These are phyloP conservation scores for Kodamaea laetipori DNA, from an alignment of 805 yeast species.

Conservation along the genomic window DNA sequence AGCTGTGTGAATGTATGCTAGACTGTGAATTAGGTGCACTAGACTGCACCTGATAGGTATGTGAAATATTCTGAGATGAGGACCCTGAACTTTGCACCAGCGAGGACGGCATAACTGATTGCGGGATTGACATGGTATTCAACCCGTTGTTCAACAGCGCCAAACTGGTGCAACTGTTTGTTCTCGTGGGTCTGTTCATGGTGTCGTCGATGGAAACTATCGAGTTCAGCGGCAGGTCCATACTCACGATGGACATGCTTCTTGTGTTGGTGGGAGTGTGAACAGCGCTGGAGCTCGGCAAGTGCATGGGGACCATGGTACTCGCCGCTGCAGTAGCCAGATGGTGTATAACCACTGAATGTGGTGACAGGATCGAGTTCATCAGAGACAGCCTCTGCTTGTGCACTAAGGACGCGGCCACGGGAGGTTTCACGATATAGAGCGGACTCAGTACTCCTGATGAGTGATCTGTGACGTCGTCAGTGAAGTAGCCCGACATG, in stretches of 20 bases:
- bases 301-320: slow-evolving; percentile 1
- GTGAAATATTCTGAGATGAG: too few relatives aligned
- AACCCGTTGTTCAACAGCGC: slow-evolving; percentile 10
- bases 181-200: slow-evolving; percentile 31
- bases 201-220: slow-evolving; percentile 42
- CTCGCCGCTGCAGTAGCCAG: not conserved
- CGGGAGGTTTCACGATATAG: slow-evolving; percentile 18
- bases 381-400: slow-evolving; percentile 38
- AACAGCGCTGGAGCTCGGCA: slow-evolving; percentile 6
- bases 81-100: too few relatives aligned
- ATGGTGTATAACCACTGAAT: not conserved
- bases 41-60: too few relatives aligned
- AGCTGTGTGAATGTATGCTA: too few relatives aligned
- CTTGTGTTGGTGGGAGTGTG: slow-evolving; percentile 27
- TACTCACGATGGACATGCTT: slow-evolving; percentile 39
- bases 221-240: slow-evolving; percentile 44
- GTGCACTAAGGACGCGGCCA: slow-evolving; percentile 9
- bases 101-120: too few relatives aligned
- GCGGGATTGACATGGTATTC: slow-evolving; percentile 5
- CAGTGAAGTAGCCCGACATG: slow-evolving; percentile 17
- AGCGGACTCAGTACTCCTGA: slow-evolving; percentile 17
- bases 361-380: slow-evolving; percentile 18
- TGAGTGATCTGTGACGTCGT: slow-evolving; percentile 15
- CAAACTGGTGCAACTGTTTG: slow-evolving; percentile 33
- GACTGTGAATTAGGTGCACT: too few relatives aligned